Percentiles rank a stretch among this genome's conserved stretches.
Conservation (phyloP, 345 rosid genomes). For the Gossypium longicalyx region DNA sequence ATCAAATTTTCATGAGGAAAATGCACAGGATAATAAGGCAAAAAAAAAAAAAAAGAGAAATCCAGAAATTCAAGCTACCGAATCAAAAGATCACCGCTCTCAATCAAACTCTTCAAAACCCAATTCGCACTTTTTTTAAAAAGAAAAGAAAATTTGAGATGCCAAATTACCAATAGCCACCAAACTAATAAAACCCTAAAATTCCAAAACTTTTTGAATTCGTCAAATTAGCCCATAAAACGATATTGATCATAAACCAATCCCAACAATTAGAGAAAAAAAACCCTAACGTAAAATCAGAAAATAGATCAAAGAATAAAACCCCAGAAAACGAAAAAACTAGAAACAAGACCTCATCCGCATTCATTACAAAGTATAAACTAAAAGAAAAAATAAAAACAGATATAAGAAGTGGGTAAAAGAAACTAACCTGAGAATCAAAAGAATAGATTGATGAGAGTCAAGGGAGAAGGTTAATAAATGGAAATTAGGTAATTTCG, state of each 20-base stretch:
- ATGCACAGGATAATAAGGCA: no score
- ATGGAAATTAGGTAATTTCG: neutral
- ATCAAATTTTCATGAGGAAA: neutral
- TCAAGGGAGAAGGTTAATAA: neutral
- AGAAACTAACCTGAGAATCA: neutral
- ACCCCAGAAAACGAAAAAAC: neutral
- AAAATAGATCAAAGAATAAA: neutral
- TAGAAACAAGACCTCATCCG: neutral
- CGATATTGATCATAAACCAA: neutral
- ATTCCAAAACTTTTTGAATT: neutral
- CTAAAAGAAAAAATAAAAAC: neutral
- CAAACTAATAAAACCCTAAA: neutral
- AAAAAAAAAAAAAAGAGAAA: neutral
- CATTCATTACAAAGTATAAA: neutral
- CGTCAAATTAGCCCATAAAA: constrained; percentile 2
- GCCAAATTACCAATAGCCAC: neutral
- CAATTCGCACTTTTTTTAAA: neutral
- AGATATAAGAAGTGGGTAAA: neutral
- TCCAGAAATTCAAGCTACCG: neutral
- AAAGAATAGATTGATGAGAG: neutral
- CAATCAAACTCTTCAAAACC: neutral
- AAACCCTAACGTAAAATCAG: neutral
- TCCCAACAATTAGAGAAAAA: neutral
- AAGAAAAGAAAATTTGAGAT: neutral
- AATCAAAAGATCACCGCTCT: neutral